Percentiles rank a stretch among this genome's conserved stretches.
These are phyloP conservation scores for Bipolaris sorokiniana DNA, from an alignment of 2,329 filamentous ascomycete species.

Conservation along the genomic window DNA sequence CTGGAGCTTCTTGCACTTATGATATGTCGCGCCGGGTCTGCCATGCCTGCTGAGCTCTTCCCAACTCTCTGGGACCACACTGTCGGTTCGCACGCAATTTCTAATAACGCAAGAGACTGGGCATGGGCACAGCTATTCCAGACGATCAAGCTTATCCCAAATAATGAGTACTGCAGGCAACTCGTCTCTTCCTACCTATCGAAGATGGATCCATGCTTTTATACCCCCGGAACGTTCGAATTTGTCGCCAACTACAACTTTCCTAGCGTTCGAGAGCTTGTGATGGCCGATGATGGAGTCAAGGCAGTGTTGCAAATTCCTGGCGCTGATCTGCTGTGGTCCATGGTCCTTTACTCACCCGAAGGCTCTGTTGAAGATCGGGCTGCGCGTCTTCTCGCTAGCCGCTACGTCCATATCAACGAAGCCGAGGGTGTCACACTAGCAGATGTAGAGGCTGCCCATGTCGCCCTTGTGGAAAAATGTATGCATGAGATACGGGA, in stretches of 20 bases:
- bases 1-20: slow-evolving; percentile 65
- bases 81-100: slow-evolving; percentile 68
- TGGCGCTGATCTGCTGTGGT: slow-evolving; percentile 78
- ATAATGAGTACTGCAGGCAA: slow-evolving; percentile 40
- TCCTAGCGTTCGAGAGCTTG: slow-evolving; percentile 21
- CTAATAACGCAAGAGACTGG: slow-evolving; percentile 65
- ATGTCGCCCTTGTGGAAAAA: slow-evolving; percentile 73
- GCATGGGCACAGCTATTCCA: slow-evolving; percentile 65
- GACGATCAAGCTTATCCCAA: slow-evolving; percentile 23
- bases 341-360: slow-evolving; percentile 74
- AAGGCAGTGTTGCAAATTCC: slow-evolving; percentile 56
- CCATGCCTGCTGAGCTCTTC: slow-evolving; percentile 68
- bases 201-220: slow-evolving; percentile 61
- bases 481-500: slow-evolving; percentile 68
- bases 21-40: slow-evolving; percentile 65
- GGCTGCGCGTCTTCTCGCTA: slow-evolving; percentile 74
- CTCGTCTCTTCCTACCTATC: slow-evolving; percentile 61
- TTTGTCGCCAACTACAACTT: slow-evolving; percentile 61
- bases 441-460: slow-evolving; percentile 61
- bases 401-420: slow-evolving; percentile 68
- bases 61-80: slow-evolving; percentile 73
- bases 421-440: slow-evolving; percentile 49
- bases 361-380: slow-evolving; percentile 68
- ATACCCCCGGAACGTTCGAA: slow-evolving; percentile 66
- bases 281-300: slow-evolving; percentile 27